Evolutionary conservation across 768 basidiomycete species (phyloP).

Genomic region (Xerocomellus amylosporus): DNA sequence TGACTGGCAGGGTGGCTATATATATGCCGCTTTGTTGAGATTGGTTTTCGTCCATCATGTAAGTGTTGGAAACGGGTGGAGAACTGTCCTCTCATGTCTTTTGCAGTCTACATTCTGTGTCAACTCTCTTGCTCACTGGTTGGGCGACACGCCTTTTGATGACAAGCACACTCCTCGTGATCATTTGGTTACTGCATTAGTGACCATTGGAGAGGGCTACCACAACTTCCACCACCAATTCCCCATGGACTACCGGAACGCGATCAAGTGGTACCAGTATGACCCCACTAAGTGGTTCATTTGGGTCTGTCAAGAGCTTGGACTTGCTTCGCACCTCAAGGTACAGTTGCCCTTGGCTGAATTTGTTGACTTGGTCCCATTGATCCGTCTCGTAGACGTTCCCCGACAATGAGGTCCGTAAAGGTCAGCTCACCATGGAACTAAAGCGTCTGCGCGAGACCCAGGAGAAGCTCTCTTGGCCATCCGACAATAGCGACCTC

Average conservation of each 20-base stretch:
- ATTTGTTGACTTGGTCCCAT: not conserved
- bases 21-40: constrained; percentile 79
- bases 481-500: constrained; percentile 68
- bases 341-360: constrained; percentile 11
- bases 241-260: constrained; percentile 97
- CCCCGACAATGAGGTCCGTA: constrained; percentile 71
- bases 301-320: constrained; percentile 45
- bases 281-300: constrained; percentile 95
- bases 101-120: constrained; percentile 92
- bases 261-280: constrained; percentile 88
- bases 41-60: constrained; percentile 88
- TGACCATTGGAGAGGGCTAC: constrained; percentile 94
- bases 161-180: constrained; percentile 93
- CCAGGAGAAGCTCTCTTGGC: constrained; percentile 78
- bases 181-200: constrained; percentile 84
- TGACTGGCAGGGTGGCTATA: constrained; percentile 81
- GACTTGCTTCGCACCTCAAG: constrained; percentile 58
- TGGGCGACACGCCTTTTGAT: constrained; percentile 90
- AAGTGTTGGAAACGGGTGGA: constrained; percentile 27
- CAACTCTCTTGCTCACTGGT: constrained; percentile 95
- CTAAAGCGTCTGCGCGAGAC: constrained; percentile 80
- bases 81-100: not conserved
- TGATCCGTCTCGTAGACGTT: constrained; percentile 35
- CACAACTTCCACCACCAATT: constrained; percentile 98
- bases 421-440: constrained; percentile 93